Base-by-base conservation (phyloP, 2,329 filamentous ascomycete species). In the Geoglossum cookeanum region DNA sequence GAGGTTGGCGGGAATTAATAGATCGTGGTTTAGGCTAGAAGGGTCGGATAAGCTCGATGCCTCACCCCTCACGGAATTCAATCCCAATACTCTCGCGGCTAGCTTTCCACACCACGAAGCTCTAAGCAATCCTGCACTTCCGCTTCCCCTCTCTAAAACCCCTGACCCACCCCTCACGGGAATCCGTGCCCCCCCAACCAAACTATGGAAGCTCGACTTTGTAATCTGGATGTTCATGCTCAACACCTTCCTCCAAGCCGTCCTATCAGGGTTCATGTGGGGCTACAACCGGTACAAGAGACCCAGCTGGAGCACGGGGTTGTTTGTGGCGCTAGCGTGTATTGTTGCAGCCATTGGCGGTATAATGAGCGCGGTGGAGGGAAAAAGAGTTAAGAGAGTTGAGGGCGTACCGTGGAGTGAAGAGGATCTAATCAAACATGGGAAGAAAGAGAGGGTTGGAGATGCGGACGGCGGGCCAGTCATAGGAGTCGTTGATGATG, bases 211-310 rank as follows among this genome's bases (percentile, higher is more conserved):
- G 68, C 72, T 94, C 65, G 86, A 92, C 62, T 80, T 84, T 58
- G 80, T 91, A 37, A 75, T 94, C 39, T 90, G 84, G 83, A 76
- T 83, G 63, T 89, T 88, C 70, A 76, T 88, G 2, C 75, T 74
- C 71, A 94, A 94, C 65, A 92, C 87, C 0, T 76, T 90, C 57
- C 75, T 92, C 49, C 89, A 94, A 68, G 76, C 76, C 44, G 75
- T 80, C 17, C 75, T 94, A 1, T 84, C 81, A 7, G 83, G 78
- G 2, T 85, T 88, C 70, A 94, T 94, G 88, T 94, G 86, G 85
- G 81, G 79, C 1, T 74, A 85, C 69, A 85, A 87, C 65, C 74
- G 85, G 27, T 83, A 81, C 64, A 71, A 84, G 27, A 75, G 88
- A n/a, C 87, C 88, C 0, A 78, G 78, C 27, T 94, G 87, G 87